These are phyloP conservation scores for Sanguinoderma infundibulare DNA, from an alignment of 1,284 basidiomycete genomes.

Conservation along the genomic window DNA sequence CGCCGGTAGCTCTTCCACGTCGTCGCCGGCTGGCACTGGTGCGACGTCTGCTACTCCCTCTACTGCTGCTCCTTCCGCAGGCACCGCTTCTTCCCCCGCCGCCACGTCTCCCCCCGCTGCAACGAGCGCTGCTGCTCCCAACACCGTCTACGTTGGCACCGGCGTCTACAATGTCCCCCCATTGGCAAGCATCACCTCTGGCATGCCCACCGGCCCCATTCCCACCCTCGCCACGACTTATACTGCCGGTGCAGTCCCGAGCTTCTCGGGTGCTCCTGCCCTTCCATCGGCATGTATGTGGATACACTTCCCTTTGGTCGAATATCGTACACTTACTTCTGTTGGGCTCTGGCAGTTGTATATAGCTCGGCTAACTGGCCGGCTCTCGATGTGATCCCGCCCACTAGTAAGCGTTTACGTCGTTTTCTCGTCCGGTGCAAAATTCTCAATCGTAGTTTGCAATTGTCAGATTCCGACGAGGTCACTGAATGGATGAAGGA, in stretches of 20 bases:
- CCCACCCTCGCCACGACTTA: conserved; percentile 56
- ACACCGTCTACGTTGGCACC: conserved; percentile 9
- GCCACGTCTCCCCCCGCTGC: not conserved
- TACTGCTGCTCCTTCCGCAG: not conserved
- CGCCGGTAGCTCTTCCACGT: not conserved
- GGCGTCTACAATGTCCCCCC: conserved; percentile 43
- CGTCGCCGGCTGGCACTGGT: not conserved
- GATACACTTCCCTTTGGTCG: not conserved
- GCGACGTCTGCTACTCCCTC: not conserved
- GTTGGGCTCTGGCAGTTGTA: conserved; percentile 45
- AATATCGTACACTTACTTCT: not conserved
- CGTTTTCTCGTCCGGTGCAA: not conserved
- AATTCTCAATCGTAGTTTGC: too few relatives aligned
- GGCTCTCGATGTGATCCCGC: conserved; percentile 66
- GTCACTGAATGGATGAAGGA: conserved; percentile 80
- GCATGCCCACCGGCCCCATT: conserved; percentile 64
- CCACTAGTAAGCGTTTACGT: conserved; percentile 48
- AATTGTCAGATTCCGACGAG: conserved; percentile 56
- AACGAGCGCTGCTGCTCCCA: too few relatives aligned
- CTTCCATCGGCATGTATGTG: conserved; percentile 66
- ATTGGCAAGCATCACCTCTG: conserved; percentile 66
- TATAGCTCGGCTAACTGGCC: conserved; percentile 64
- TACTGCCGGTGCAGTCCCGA: conserved; percentile 60
- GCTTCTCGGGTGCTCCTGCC: conserved; percentile 59
- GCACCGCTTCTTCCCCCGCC: not conserved